These are phyloP conservation scores for Ophiostoma ulmi DNA, from an alignment of 2,329 filamentous ascomycete species.

Conservation along the genomic window DNA sequence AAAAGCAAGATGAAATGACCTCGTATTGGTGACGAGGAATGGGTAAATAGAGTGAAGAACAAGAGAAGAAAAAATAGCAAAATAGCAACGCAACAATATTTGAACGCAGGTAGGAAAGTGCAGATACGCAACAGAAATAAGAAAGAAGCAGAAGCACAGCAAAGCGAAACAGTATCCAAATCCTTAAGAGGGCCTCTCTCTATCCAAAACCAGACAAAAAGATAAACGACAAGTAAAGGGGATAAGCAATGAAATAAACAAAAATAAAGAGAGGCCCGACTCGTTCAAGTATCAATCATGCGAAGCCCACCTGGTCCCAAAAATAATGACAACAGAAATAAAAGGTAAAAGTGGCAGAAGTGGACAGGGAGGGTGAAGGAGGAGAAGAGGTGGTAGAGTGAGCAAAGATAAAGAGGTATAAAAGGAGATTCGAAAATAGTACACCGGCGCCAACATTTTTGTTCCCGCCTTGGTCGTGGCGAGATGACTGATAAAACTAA, in stretches of 20 bases:
- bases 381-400: background rate
- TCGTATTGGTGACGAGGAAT: background rate
- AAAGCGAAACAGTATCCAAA: background rate
- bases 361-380: background rate
- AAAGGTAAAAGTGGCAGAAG: background rate
- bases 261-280: slow-evolving; percentile 10
- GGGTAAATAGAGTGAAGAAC: background rate
- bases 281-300: slow-evolving; percentile 19
- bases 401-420: background rate
- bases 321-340: slow-evolving; percentile 10
- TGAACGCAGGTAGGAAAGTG: background rate
- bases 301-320: slow-evolving; percentile 15
- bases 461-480: slow-evolving; percentile 1
- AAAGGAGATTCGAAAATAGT: slow-evolving; percentile 22
- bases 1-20: background rate
- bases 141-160: background rate
- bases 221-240: background rate
- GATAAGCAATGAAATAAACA: background rate
- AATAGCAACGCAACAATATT: background rate
- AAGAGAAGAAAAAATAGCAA: background rate
- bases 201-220: slow-evolving; percentile 4
- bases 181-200: background rate
- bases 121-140: background rate
- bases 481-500: background rate
- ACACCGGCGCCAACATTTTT: slow-evolving; percentile 3